Base-by-base conservation (phyloP, 352 stramenopile genomes). In the Phytopythium vexans region DNA sequence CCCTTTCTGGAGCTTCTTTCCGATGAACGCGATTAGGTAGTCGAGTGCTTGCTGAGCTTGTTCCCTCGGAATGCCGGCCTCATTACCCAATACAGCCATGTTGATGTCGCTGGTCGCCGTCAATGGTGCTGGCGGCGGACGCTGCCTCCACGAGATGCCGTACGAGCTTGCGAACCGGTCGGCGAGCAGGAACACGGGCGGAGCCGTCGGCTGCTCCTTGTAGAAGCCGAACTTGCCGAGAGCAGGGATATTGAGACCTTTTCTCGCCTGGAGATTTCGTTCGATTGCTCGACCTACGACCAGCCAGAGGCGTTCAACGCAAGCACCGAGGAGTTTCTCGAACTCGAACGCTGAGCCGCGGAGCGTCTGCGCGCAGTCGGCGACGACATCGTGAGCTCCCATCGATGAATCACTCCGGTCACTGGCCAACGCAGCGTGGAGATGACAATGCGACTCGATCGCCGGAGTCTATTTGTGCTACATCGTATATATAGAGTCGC, bases 221-320 rank as follows among this genome's bases (percentile, higher is more conserved):
- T 87, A 57, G 48, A 91, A 84, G 0, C 71, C 62, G 32, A 89
- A 86, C 38, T 82, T 88, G 7, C 75, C 77, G 2, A 91, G 61
- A 2, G 58, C 50, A 6, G 71, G 63, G 3, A 91, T 31, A 8
- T 63, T 66, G 0, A 84, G 57, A 8, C 74, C 77, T 8, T 47
- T 53, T 12, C 60, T 53, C 9, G 35, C 42, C 5, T 67, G 54
- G 15, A 88, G 57, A 34, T 82, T 72, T 7, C 64, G 61, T 42
- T 77, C 66, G 15, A 52, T 4, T 12, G 47, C 36, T 38, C 56
- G 56, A 32, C 42, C 39, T 6, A 83, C 53, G 4, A 56, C 58
- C 11, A 88, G 44, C 81, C 81, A 91, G 6, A 87, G 72, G 8
- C 51, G 35, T 6, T 71, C 51, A 12, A 89, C 54, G 0, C 65